phyloP scores from a whole-genome alignment of 2,329 filamentous ascomycete genomes.

The Remersonia thermophila region DNA sequence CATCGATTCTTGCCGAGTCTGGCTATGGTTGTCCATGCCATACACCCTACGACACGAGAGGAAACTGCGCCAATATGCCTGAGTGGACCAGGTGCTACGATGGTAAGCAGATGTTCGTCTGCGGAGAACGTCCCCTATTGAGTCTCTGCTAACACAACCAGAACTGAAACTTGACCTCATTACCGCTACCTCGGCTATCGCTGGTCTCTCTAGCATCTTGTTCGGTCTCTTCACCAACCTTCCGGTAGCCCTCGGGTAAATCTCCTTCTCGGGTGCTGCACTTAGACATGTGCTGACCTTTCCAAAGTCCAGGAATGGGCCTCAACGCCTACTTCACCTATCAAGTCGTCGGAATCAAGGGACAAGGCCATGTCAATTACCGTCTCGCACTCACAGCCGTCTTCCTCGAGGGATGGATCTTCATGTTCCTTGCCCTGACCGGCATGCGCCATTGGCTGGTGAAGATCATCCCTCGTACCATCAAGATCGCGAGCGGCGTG shows the following conservation, averaged over 20 bases:
- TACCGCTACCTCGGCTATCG: constrained; percentile 70
- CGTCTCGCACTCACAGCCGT: constrained; percentile 49
- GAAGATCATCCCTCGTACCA: constrained; percentile 49
- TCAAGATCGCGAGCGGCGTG: constrained; percentile 54
- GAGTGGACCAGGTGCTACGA: constrained; percentile 35
- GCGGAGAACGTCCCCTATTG: too few species aligned
- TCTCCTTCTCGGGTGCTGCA: constrained; percentile 6
- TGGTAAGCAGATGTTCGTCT: too few species aligned
- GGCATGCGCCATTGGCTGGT: constrained; percentile 64
- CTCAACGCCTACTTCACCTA: constrained; percentile 58
- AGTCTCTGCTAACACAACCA: constrained; percentile 16
- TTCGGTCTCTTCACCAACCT: constrained; percentile 77
- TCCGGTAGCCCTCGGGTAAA: constrained; percentile 62
- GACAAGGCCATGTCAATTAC: constrained; percentile 44
- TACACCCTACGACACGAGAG: constrained; percentile 25
- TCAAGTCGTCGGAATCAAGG: constrained; percentile 51
- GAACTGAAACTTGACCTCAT: constrained; percentile 65
- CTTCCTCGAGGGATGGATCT: constrained; percentile 53
- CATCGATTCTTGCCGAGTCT: constrained; percentile 59
- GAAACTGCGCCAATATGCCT: constrained; percentile 35
- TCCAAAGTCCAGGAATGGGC: constrained; percentile 50
- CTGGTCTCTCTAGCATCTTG: constrained; percentile 60
- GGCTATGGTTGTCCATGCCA: constrained; percentile 67
- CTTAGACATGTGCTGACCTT: not conserved
- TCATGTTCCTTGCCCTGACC: constrained; percentile 50